Evolutionary conservation across 208 protist genomes (phyloP), one percentile per base, ranked within the genome.

Genomic region (Acanthamoeba castellanii): DNA sequence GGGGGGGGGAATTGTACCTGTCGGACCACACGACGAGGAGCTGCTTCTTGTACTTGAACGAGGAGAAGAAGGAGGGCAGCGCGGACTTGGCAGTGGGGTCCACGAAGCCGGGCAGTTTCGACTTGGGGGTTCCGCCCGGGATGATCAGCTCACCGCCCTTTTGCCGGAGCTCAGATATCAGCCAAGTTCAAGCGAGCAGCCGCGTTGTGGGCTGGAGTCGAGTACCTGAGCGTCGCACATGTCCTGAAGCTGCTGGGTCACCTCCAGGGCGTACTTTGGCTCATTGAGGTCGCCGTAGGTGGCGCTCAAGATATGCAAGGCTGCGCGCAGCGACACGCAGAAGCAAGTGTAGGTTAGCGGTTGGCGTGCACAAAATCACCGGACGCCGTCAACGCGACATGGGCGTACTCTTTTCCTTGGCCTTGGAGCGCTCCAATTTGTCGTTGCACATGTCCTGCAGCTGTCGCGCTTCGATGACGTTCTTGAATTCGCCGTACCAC

Each of bases 221-320:
- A 47, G 50, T 22, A 91, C 84, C 84, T 68, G 84, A 13, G 27
- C 32, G 20, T 93, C 89, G 37, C 66, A 72, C 32, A 93, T 72
- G 47, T 93, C 89, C 42, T 93, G 89, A 78, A 93, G 89, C n/a
- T 55, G 89, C 89, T 93, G 89, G 14, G 68, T 81, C 9, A 93
- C 89, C 34, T 93, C 89, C 9, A 93, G 2, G 13, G 45, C n/a
- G 37, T 93, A 78, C 52, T 93, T 93, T 1, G 89, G 89, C 16
- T 93, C 89, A 6, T 61, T 81, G 42, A 93, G 66, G 25, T 93
- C 66, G 34, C 89, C 89, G 34, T 93, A 93, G 37, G 61, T 93
- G 30, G 89, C 89, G 25, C 89, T 93, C 66, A 93, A 37, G 45
- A 93, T 93, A 7, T 93, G 55, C 27, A 93, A 47, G 18, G 37